Conservation (phyloP, 768 basidiomycete genomes). For the Collybia mongolica region DNA sequence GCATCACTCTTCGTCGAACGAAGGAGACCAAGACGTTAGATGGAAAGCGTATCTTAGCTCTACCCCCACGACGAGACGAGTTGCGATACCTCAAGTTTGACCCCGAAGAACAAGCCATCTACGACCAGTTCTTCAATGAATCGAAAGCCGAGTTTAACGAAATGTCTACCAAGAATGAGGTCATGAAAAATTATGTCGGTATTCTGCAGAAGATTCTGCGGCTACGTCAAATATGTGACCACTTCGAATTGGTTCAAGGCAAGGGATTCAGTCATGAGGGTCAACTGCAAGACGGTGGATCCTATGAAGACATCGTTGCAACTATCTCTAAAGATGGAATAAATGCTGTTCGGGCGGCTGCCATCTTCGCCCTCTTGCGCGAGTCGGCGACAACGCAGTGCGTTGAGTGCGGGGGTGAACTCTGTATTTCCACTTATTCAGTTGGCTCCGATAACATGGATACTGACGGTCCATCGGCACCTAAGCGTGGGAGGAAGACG, state of each 20-base stretch:
- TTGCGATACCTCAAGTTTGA: conserved; percentile 84
- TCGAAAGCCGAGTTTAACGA: conserved; percentile 92
- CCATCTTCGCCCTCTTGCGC: conserved; percentile 82
- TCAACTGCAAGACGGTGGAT: conserved; percentile 48
- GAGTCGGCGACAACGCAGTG: conserved; percentile 90
- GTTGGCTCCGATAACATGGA: conserved; percentile 46
- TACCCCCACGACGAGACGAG: conserved; percentile 91
- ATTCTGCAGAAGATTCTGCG: conserved; percentile 96
- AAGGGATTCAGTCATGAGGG: conserved; percentile 48
- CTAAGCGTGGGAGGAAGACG: conserved; percentile 46
- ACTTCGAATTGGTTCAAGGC: conserved; percentile 84
- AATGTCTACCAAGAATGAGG: conserved; percentile 83
- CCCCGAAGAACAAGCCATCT: conserved; percentile 78
- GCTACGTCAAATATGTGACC: conserved; percentile 96
- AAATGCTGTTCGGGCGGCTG: conserved; percentile 67
- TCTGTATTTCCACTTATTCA: conserved; percentile 53
- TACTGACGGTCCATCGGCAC: conserved; percentile 43
- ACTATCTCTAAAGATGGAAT: conserved; percentile 80
- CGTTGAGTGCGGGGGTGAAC: conserved; percentile 81
- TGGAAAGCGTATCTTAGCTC: conserved; percentile 80
- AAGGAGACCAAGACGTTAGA: conserved; percentile 84
- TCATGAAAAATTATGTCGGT: conserved; percentile 98
- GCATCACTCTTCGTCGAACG: conserved; percentile 93
- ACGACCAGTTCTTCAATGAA: conserved; percentile 85
- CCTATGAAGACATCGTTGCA: conserved; percentile 78